These are phyloP conservation scores for Brachypodium distachyon DNA, from an alignment of 202 grass and related monocot genomes.

Conservation along the genomic window DNA sequence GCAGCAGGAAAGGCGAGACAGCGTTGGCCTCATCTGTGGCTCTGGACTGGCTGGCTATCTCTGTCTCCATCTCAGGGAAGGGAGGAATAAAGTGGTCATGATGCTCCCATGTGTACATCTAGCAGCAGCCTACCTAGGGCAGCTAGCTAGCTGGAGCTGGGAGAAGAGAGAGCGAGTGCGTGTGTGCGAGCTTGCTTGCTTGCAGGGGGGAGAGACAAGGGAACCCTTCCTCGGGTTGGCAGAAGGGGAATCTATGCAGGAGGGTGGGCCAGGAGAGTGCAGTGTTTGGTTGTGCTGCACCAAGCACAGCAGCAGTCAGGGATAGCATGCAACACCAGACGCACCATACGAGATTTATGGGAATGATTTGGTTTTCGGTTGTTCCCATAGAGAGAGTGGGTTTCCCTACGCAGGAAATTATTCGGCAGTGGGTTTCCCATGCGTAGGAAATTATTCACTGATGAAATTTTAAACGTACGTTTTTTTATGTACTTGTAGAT, in stretches of 20 bases:
- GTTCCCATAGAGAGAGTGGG: not conserved
- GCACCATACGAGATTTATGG: not conserved
- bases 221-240: slow-evolving; percentile 14
- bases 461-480: no score
- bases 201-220: not conserved
- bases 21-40: not conserved
- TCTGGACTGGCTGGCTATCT: no score
- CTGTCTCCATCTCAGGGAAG: not conserved
- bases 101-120: not conserved
- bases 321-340: not conserved
- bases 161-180: no score
- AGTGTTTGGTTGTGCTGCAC: not conserved
- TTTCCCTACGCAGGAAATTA: no score
- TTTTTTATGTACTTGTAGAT: no score
- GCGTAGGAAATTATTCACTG: no score
- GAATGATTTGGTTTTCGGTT: not conserved
- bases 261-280: not conserved
- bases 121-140: no score
- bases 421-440: no score
- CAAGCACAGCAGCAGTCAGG: not conserved
- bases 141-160: no score
- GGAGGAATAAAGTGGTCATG: slow-evolving; percentile 16
- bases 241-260: slow-evolving; percentile 34
- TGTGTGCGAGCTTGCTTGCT: no score
- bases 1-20: not conserved